Evolutionary conservation across 305 asterid species (phyloP).

Genomic region (Fraxinus dipetala): DNA sequence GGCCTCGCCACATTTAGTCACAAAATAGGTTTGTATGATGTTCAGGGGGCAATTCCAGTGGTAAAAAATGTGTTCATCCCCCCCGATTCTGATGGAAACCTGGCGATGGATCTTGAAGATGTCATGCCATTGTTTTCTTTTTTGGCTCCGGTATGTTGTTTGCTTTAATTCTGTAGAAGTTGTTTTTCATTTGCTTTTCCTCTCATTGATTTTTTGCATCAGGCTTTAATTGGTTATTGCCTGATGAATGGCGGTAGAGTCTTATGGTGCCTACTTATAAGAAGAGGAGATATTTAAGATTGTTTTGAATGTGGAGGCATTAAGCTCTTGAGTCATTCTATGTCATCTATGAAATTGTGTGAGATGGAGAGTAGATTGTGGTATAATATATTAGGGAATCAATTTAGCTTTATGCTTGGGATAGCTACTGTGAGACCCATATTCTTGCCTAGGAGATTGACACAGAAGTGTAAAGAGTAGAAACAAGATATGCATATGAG

Average conservation of each 20-base stretch:
- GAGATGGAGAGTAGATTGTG: background rate
- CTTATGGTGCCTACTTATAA: background rate
- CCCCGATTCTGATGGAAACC: constrained; percentile 62
- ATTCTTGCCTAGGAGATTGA: background rate
- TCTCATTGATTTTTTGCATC: background rate
- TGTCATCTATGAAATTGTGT: background rate
- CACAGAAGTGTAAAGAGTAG: background rate
- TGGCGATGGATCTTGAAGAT: constrained; percentile 85
- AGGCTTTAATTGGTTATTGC: background rate
- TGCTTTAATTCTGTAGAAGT: constrained; percentile 11
- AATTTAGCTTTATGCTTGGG: background rate
- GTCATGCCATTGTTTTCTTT: constrained; percentile 94
- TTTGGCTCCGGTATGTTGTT: constrained; percentile 80
- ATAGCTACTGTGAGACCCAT: background rate
- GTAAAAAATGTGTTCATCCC: constrained; percentile 91
- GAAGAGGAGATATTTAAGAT: background rate
- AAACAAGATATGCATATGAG: background rate
- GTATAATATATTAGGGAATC: background rate
- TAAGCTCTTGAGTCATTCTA: background rate
- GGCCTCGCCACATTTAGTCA: constrained; percentile 99
- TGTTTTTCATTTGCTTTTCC: constrained; percentile 17
- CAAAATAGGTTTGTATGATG: constrained; percentile 93
- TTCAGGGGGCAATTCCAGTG: constrained; percentile 95
- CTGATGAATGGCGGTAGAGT: background rate
- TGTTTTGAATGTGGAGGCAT: background rate